Conservation (phyloP, 768 basidiomycete species). For the Agaricus blazei region DNA sequence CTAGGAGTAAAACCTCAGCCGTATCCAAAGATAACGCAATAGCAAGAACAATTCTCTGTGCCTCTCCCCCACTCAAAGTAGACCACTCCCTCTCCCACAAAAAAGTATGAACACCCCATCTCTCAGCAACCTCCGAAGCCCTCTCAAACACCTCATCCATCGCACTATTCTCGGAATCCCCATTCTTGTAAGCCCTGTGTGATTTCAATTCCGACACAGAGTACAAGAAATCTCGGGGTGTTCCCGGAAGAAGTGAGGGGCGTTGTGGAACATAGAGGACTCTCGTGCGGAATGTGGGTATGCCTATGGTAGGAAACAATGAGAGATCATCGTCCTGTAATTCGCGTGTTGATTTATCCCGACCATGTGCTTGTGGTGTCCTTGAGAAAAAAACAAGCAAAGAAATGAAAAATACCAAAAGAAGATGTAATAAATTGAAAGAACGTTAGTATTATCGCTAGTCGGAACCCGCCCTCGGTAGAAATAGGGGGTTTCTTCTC, state of each 20-base stretch:
- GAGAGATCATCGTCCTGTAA: slow-evolving; percentile 6
- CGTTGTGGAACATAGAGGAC: slow-evolving; percentile 88
- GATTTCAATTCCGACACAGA: slow-evolving; percentile 17
- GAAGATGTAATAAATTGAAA: not conserved
- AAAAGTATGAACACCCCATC: slow-evolving; percentile 62
- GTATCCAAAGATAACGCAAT: slow-evolving; percentile 66
- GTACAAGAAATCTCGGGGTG: slow-evolving; percentile 67
- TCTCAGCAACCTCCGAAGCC: slow-evolving; percentile 48
- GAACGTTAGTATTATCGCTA: not conserved
- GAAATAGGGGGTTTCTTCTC: slow-evolving; percentile 5
- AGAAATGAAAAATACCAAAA: not conserved
- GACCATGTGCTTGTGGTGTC: slow-evolving; percentile 45
- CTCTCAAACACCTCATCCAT: slow-evolving; percentile 21
- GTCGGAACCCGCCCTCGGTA: not conserved
- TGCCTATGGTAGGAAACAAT: slow-evolving; percentile 31
- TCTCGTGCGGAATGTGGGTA: slow-evolving; percentile 72
- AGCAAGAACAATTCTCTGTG: slow-evolving; percentile 78
- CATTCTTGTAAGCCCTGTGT: not conserved
- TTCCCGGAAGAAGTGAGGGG: slow-evolving; percentile 79
- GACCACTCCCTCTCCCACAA: slow-evolving; percentile 82
- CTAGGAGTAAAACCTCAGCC: slow-evolving; percentile 75
- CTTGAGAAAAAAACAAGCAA: slow-evolving; percentile 22
- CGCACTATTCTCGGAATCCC: slow-evolving; percentile 12
- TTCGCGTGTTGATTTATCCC: not conserved
- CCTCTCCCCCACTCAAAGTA: slow-evolving; percentile 81